Evolutionary conservation across 805 yeast species (phyloP), one percentile per base, ranked within the genome.

Genomic region (Ogataea neopini): DNA sequence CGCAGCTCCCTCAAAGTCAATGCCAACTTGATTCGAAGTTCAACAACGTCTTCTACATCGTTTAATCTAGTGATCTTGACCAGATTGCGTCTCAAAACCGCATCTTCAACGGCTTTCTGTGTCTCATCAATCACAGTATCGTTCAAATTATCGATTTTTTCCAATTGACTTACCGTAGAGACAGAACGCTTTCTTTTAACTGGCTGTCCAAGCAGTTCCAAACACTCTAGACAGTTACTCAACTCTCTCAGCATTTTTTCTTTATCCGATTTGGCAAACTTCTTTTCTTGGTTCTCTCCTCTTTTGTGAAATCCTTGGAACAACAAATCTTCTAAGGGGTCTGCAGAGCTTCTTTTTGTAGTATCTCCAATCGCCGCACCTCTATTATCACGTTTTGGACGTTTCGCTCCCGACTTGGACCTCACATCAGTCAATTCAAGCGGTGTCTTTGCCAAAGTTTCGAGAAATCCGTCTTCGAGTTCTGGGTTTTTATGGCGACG

Each of bases 211-310:
- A 77, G 64, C 47, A 69, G 62, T 22, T 67, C 60, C 42, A 80
- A 67, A 52, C 73, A 75, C 10, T 75, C 75, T 25, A 69, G 63
- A 29, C 80, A 71, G 17, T 73, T 74, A 44, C 83, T 88, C 25
- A 80, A 78, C 56, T 85, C 92, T 7, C 69, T 62, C 40, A 75
- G 67, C 37, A 81, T 69, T 46, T 76, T 73, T 41, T 73, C 76
- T 20, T 77, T 68, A 53, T 86, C 91, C 1, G 75, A 68, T 29
- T 70, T 71, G 23, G 72, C 67, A 77, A 84, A 81, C 39, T 79
- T 72, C 49, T 75, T 75, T 62, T 87, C 96, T 44, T 82, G 83
- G 46, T 77, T 77, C 52, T 76, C 79, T 81, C 84, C 79, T 33
- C 77, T 72, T 35, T 73, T 73, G 64, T 86, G 91, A 56, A 74